phyloP scores from a whole-genome alignment of 2,329 filamentous ascomycete species.

The Aspergillus candidus region DNA sequence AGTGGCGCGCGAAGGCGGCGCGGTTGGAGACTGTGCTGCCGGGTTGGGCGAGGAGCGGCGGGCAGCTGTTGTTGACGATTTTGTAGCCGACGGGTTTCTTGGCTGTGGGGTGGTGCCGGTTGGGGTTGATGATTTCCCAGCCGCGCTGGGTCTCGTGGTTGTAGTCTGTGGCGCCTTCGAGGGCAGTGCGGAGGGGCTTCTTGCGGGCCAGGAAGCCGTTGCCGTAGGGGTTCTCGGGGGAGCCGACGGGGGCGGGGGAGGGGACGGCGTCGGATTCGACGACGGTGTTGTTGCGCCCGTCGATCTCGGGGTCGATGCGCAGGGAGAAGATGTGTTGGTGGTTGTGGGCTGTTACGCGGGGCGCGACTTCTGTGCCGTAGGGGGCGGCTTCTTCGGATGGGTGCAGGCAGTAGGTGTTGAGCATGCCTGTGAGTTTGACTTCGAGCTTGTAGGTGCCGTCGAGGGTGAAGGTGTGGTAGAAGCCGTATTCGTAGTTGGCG shows the following conservation, averaged over 20 bases:
- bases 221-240: conserved; percentile 64
- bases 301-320: conserved; percentile 76
- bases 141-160: conserved; percentile 44
- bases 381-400: conserved; percentile 71
- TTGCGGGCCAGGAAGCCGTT: conserved; percentile 55
- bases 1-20: conserved; percentile 54
- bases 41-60: conserved; percentile 42
- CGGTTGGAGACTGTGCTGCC: conserved; percentile 53
- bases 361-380: conserved; percentile 85
- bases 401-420: conserved; percentile 81
- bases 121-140: conserved; percentile 25
- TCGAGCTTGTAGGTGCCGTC: conserved; percentile 86
- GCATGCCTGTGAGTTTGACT: conserved; percentile 80
- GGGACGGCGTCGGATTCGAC: conserved; percentile 41
- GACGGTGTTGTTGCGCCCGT: conserved; percentile 74
- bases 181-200: conserved; percentile 33
- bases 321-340: conserved; percentile 92
- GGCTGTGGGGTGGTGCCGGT: conserved; percentile 17
- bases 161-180: conserved; percentile 46
- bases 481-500: conserved; percentile 86
- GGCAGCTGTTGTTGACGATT: conserved; percentile 24
- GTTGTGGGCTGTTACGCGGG: conserved; percentile 84
- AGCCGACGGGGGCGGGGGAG: conserved; percentile 49
- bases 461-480: conserved; percentile 81
- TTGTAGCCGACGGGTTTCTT: conserved; percentile 25